A percentile compares a stretch with the other conserved stretches of the same genome.
These are phyloP conservation scores for Cafeteria roenbergensis DNA, from an alignment of 108 stramenopile genomes.

Conservation along the genomic window DNA sequence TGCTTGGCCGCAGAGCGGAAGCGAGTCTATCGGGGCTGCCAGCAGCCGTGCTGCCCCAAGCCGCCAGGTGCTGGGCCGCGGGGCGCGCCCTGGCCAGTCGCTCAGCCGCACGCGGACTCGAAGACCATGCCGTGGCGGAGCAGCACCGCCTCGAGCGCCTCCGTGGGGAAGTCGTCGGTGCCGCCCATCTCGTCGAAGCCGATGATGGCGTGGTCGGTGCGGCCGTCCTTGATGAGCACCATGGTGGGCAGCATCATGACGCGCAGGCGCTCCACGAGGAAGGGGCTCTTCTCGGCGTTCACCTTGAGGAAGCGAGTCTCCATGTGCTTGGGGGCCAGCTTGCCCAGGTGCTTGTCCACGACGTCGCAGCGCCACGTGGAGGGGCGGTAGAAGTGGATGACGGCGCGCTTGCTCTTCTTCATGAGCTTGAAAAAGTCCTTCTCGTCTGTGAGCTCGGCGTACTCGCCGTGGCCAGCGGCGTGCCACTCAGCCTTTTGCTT, in stretches of 20 bases:
- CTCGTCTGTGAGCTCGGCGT: constrained; percentile 58
- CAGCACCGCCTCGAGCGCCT: not conserved
- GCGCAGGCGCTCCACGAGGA: constrained; percentile 75
- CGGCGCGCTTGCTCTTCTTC: constrained; percentile 59
- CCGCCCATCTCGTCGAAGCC: constrained; percentile 97
- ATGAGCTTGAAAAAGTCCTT: constrained; percentile 75
- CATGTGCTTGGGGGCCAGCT: constrained; percentile 67
- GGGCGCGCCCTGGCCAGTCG: too few species aligned
- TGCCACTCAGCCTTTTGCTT: constrained; percentile 52
- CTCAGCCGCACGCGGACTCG: too few species aligned
- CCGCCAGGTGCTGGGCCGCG: too few species aligned
- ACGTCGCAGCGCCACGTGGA: constrained; percentile 74
- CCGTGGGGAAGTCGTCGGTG: constrained; percentile 63
- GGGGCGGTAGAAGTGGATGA: constrained; percentile 89
- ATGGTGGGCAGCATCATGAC: constrained; percentile 89
- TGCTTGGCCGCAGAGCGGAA: too few species aligned
- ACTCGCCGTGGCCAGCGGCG: constrained; percentile 68
- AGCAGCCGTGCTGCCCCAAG: too few species aligned
- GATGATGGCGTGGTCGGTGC: constrained; percentile 73
- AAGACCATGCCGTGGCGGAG: constrained; percentile 1
- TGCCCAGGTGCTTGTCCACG: constrained; percentile 69
- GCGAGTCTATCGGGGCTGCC: too few species aligned
- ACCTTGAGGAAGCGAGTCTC: constrained; percentile 89
- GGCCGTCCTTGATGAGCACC: constrained; percentile 71
- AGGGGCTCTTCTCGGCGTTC: constrained; percentile 87